These are phyloP conservation scores for Talaromyces sp. DNA, from an alignment of 2,329 filamentous ascomycete species.

Conservation along the genomic window DNA sequence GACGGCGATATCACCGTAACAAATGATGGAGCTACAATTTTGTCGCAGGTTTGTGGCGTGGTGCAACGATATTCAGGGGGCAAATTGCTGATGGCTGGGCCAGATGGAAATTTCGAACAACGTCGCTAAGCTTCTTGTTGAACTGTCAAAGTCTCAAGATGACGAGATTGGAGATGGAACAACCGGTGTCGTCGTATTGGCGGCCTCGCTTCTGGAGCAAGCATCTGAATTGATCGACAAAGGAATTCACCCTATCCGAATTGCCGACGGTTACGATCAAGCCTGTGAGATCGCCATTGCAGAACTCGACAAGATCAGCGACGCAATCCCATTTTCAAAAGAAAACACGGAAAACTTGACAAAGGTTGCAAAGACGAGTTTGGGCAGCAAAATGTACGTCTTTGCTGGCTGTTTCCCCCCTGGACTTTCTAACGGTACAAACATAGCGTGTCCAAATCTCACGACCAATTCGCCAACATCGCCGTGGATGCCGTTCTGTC, in stretches of 20 bases:
- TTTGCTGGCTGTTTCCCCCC: neutral
- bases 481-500: slow-evolving; percentile 95
- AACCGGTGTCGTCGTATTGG: slow-evolving; percentile 93
- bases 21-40: slow-evolving; percentile 96
- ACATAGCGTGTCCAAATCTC: slow-evolving; percentile 78
- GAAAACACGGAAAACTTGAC: slow-evolving; percentile 78
- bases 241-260: slow-evolving; percentile 97
- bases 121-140: slow-evolving; percentile 92
- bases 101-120: slow-evolving; percentile 99
- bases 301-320: slow-evolving; percentile 88
- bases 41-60: slow-evolving; percentile 57
- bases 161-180: slow-evolving; percentile 98
- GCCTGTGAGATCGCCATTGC: slow-evolving; percentile 94
- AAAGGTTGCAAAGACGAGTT: slow-evolving; percentile 90
- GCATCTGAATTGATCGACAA: slow-evolving; percentile 98
- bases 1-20: slow-evolving; percentile 99
- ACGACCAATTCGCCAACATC: slow-evolving; percentile 96
- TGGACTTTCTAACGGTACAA: neutral
- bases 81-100: slow-evolving; percentile 3
- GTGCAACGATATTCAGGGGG: neutral
- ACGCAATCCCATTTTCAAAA: slow-evolving; percentile 78
- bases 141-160: slow-evolving; percentile 96
- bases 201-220: slow-evolving; percentile 90
- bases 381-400: slow-evolving; percentile 85
- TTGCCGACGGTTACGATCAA: slow-evolving; percentile 96